A percentile compares a stretch with the other conserved stretches of the same genome.
phyloP scores from a whole-genome alignment of 495 filamentous ascomycete genomes.

The Delitschia confertaspora region DNA sequence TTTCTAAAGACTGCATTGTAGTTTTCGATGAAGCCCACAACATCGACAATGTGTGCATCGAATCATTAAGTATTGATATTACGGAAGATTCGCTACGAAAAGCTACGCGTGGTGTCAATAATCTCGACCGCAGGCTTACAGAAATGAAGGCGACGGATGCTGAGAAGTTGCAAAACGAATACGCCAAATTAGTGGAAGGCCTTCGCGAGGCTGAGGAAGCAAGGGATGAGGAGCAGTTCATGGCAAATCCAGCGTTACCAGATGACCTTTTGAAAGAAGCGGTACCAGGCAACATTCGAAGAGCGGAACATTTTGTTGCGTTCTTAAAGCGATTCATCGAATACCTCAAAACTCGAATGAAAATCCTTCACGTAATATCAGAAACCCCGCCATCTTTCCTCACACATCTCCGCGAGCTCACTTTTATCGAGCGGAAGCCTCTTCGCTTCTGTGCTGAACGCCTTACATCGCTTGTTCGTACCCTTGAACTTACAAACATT shows the following conservation, averaged over 20 bases:
- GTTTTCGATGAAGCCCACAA: constrained; percentile 99
- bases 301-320: constrained; percentile 92
- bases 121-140: constrained; percentile 77
- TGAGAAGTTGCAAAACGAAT: constrained; percentile 88
- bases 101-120: constrained; percentile 79
- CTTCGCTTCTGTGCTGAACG: constrained; percentile 93
- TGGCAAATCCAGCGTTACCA: constrained; percentile 83
- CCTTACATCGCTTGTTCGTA: constrained; percentile 87
- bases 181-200: constrained; percentile 90
- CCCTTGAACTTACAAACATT: constrained; percentile 92
- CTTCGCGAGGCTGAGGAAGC: constrained; percentile 79
- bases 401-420: constrained; percentile 84
- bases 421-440: constrained; percentile 95
- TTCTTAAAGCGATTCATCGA: constrained; percentile 96
- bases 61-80: constrained; percentile 91
- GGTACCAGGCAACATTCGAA: constrained; percentile 89
- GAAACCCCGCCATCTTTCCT: constrained; percentile 94
- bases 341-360: constrained; percentile 98
- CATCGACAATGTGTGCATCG: constrained; percentile 99
- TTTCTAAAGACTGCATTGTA: constrained; percentile 96
- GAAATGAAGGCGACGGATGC: constrained; percentile 92
- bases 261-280: constrained; percentile 85
- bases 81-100: constrained; percentile 87
- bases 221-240: constrained; percentile 88
- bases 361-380: constrained; percentile 91